Conservation (phyloP, 805 yeast species). For the Pichia paraexigua region DNA sequence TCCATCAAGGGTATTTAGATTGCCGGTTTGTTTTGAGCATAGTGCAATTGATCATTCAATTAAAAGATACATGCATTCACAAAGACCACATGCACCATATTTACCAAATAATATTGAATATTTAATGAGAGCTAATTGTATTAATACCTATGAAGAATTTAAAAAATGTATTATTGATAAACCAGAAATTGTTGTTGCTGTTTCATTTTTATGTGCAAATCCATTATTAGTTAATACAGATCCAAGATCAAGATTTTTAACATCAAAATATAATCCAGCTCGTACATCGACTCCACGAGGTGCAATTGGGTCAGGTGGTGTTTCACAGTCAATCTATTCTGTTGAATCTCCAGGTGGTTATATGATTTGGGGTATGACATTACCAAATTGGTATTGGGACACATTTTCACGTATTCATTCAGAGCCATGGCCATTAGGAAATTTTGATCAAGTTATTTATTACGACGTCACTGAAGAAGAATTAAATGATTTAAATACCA, state of each 20-base stretch:
- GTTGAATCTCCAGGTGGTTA: constrained; percentile 29
- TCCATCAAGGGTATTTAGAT: constrained; percentile 20
- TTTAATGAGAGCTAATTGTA: constrained; percentile 24
- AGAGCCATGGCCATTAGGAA: constrained; percentile 28
- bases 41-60: constrained; percentile 19
- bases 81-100: constrained; percentile 28
- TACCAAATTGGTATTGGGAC: constrained; percentile 28
- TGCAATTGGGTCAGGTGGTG: constrained; percentile 25
- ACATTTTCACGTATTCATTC: constrained; percentile 24
- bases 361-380: constrained; percentile 28
- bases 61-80: constrained; percentile 23
- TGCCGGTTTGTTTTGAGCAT: constrained; percentile 24
- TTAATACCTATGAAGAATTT: constrained; percentile 20
- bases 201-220: constrained; percentile 26
- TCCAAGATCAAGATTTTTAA: constrained; percentile 24
- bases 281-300: constrained; percentile 28
- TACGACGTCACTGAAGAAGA: constrained; percentile 30
- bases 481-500: constrained; percentile 23
- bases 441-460: constrained; percentile 27
- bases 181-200: constrained; percentile 24
- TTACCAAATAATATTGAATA: constrained; percentile 23
- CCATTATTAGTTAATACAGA: constrained; percentile 25
- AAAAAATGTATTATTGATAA: constrained; percentile 18
- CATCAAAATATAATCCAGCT: constrained; percentile 26
- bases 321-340: constrained; percentile 23